Conservation (phyloP, 495 filamentous ascomycete genomes). For the Trichoderma erinaceum region DNA sequence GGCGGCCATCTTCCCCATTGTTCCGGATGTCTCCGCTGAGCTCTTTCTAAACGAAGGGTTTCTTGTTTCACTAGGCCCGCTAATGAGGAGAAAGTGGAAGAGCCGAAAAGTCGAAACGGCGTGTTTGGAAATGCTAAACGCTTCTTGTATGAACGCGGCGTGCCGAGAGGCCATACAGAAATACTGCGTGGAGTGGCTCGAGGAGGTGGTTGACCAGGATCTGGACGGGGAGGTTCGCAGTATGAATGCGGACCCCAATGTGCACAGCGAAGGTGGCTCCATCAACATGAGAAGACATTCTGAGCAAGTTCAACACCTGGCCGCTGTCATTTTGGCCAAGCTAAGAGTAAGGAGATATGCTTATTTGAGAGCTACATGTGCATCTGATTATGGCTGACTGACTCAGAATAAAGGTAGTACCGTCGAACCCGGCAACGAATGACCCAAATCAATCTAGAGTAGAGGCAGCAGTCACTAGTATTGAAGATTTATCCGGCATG, state of each 20-base stretch:
- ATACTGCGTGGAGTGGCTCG: slow-evolving; percentile 76
- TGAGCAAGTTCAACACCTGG: slow-evolving; percentile 51
- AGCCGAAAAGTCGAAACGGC: slow-evolving; percentile 73
- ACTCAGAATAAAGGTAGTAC: slow-evolving; percentile 49
- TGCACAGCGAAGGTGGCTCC: slow-evolving; percentile 34
- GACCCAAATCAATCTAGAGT: slow-evolving; percentile 38
- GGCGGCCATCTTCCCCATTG: slow-evolving; percentile 77
- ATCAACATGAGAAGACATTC: slow-evolving; percentile 46
- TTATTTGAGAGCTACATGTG: background rate
- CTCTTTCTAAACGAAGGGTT: slow-evolving; percentile 86
- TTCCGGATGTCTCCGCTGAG: slow-evolving; percentile 58
- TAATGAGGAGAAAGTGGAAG: slow-evolving; percentile 68
- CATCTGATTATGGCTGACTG: slow-evolving; percentile 32
- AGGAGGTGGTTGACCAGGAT: slow-evolving; percentile 65
- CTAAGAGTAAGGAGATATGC: slow-evolving; percentile 44
- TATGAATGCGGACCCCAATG: slow-evolving; percentile 34
- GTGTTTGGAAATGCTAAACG: slow-evolving; percentile 79
- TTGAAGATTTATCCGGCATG: slow-evolving; percentile 66
- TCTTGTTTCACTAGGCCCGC: slow-evolving; percentile 57
- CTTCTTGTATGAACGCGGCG: slow-evolving; percentile 72
- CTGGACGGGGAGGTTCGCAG: slow-evolving; percentile 53
- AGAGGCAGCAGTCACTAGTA: slow-evolving; percentile 46
- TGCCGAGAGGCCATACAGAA: slow-evolving; percentile 76
- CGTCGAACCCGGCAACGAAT: slow-evolving; percentile 32
- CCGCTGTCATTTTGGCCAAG: slow-evolving; percentile 83